Evolutionary conservation across 1,139 yeast species (phyloP).

Genomic region (Saccharomyces hybrid): DNA sequence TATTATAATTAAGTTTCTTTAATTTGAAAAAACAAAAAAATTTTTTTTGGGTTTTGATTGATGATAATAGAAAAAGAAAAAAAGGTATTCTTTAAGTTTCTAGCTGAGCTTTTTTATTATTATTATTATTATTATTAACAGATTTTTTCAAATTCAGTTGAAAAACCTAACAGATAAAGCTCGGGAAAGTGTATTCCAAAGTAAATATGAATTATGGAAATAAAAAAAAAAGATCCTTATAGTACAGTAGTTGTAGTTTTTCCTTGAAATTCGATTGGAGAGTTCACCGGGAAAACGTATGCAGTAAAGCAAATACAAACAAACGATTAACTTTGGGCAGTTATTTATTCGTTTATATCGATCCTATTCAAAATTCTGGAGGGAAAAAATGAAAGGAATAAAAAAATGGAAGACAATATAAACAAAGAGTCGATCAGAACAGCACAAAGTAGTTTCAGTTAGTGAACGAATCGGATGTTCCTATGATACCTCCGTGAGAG

Average conservation of each 20-base stretch:
- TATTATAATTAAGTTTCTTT: conserved; percentile 1
- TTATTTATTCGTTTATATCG: not conserved
- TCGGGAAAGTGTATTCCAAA: not conserved
- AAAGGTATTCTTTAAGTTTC: not conserved
- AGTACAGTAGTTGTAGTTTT: conserved; percentile 1
- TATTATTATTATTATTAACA: not conserved
- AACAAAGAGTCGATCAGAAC: not conserved
- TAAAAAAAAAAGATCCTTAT: not conserved
- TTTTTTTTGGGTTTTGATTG: not conserved
- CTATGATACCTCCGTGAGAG: not conserved
- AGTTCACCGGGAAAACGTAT: not conserved
- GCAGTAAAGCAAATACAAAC: not conserved
- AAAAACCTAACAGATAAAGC: not conserved
- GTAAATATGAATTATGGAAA: not conserved
- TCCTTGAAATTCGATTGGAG: not conserved
- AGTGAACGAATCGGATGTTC: not conserved
- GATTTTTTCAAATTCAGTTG: not conserved
- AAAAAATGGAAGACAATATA: not conserved
- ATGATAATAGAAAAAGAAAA: not conserved
- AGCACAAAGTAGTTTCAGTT: not conserved
- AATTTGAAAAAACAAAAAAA: not conserved
- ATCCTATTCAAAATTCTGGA: not conserved
- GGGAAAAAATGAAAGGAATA: not conserved
- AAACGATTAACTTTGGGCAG: not conserved
- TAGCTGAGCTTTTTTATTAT: not conserved